A percentile compares a stretch with the other conserved stretches of the same genome.
Conservation (phyloP, 2,329 filamentous ascomycete genomes). For the Mycocentrospora acerina region DNA sequence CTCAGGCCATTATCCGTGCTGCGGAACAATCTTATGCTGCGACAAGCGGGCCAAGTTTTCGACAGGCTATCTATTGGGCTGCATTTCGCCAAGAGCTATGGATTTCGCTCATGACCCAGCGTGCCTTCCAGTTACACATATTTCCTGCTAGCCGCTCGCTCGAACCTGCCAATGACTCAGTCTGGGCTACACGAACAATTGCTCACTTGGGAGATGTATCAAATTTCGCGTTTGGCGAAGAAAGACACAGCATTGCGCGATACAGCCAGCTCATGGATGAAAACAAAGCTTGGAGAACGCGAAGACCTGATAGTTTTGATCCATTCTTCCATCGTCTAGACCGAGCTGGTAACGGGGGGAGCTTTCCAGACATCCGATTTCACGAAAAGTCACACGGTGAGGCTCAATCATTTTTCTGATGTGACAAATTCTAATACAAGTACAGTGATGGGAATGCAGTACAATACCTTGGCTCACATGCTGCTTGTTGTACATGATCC, state of each 20-base stretch:
- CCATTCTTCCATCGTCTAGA: slow-evolving; percentile 38
- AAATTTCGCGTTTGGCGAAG: slow-evolving; percentile 40
- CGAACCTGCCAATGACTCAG: slow-evolving; percentile 42
- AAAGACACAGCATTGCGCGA: slow-evolving; percentile 30
- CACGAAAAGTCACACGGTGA: slow-evolving; percentile 34
- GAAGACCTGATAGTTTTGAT: slow-evolving; percentile 38
- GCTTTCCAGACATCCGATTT: slow-evolving; percentile 39
- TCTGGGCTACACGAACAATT: slow-evolving; percentile 48
- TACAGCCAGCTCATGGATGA: slow-evolving; percentile 38
- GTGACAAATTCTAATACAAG: no score
- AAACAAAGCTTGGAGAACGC: slow-evolving; percentile 35
- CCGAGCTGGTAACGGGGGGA: slow-evolving; percentile 33
- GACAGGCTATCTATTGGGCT: slow-evolving; percentile 42
- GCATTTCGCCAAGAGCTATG: slow-evolving; percentile 42
- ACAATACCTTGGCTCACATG: slow-evolving; percentile 40
- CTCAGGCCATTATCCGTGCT: slow-evolving; percentile 39
- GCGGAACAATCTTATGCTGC: slow-evolving; percentile 37
- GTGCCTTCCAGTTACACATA: slow-evolving; percentile 39
- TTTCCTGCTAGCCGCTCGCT: slow-evolving; percentile 44
- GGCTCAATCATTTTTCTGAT: no score
- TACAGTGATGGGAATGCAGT: slow-evolving; percentile 32
- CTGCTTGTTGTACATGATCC: slow-evolving; percentile 40
- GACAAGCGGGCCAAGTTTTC: slow-evolving; percentile 32
- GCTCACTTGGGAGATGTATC: slow-evolving; percentile 41
- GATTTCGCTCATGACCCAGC: slow-evolving; percentile 41